Percentiles rank a stretch among this genome's conserved stretches.
Evolutionary conservation across 169 alveolate genomes (phyloP).

Genomic region (Plasmodium vivax): DNA sequence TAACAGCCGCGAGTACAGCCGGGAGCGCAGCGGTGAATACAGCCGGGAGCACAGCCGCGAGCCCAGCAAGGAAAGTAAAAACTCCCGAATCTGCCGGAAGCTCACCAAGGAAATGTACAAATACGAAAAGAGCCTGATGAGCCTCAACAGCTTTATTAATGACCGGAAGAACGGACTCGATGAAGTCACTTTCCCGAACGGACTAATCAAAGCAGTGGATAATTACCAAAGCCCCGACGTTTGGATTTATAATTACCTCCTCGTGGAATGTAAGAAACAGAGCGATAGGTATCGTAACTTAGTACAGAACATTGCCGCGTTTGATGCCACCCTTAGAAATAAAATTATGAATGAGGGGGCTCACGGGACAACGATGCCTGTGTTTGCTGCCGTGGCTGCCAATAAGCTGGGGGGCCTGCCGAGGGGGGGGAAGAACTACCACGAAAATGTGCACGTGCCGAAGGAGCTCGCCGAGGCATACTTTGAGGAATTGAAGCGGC

Average conservation of each 20-base stretch:
- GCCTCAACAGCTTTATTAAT: constrained; percentile 27
- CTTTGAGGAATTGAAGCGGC: constrained; percentile 10
- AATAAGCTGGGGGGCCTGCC: neutral
- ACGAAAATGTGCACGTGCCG: constrained; percentile 67
- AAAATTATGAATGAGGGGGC: constrained; percentile 26
- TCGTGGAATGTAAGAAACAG: constrained; percentile 49
- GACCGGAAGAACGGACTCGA: constrained; percentile 36
- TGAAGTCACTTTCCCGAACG: constrained; percentile 69
- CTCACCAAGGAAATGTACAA: constrained; percentile 66
- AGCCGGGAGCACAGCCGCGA: neutral
- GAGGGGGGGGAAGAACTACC: constrained; percentile 21
- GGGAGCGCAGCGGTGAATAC: neutral
- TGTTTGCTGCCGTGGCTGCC: constrained; percentile 14
- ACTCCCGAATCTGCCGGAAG: constrained; percentile 13
- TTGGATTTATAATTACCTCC: constrained; percentile 63
- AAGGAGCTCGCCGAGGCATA: constrained; percentile 40
- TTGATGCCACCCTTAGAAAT: constrained; percentile 29
- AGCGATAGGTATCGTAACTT: constrained; percentile 59
- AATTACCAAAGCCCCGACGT: constrained; percentile 38
- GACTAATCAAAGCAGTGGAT: constrained; percentile 68
- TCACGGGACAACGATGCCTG: constrained; percentile 17
- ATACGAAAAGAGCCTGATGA: constrained; percentile 56
- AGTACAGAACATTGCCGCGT: constrained; percentile 59
- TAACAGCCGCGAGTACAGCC: neutral
- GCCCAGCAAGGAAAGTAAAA: neutral